Conservation (phyloP, 441 rosid species). For the Rhodomyrtus psidioides region DNA sequence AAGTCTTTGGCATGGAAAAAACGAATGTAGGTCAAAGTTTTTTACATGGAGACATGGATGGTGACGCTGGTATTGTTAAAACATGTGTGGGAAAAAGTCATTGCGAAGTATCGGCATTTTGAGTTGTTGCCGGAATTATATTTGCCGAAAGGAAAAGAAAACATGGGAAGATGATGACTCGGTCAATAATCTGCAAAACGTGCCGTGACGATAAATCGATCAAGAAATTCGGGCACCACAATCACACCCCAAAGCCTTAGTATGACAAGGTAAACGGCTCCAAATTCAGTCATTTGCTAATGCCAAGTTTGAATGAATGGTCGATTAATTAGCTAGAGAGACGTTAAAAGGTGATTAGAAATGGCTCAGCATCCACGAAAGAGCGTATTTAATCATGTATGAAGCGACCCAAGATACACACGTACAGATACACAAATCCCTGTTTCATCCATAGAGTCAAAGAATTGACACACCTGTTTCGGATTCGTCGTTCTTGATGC, state of each 20-base stretch:
- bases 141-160: neutral
- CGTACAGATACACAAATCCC: too few species aligned
- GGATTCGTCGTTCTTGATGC: too few species aligned
- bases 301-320: neutral
- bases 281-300: neutral
- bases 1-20: neutral
- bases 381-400: too few species aligned
- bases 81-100: neutral
- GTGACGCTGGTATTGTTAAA: neutral
- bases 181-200: accelerated
- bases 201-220: neutral
- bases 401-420: too few species aligned
- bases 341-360: neutral
- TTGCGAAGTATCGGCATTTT: neutral
- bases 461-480: too few species aligned
- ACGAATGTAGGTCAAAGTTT: too few species aligned
- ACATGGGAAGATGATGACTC: neutral
- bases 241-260: neutral
- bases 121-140: neutral
- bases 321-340: neutral
- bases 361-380: neutral
- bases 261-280: neutral
- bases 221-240: neutral
- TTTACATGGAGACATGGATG: neutral
- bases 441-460: too few species aligned